Base-by-base conservation (phyloP, 495 filamentous ascomycete genomes). In the Penicillium parvum region DNA sequence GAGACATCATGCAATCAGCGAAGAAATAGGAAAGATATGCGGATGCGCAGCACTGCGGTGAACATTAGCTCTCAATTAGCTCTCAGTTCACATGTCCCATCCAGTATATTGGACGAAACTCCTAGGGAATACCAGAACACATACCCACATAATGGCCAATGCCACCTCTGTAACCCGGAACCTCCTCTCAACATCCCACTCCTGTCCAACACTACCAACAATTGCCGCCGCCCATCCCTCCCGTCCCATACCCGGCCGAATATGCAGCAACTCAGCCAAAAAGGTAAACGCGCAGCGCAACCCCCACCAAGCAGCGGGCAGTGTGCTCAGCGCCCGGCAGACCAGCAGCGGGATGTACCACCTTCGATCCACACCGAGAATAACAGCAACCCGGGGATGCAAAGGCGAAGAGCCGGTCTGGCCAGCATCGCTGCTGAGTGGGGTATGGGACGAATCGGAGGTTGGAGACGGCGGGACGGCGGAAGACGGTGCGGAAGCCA, bases 1-100 rank as follows among this genome's bases (percentile, higher is more conserved):
- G 81, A 49, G 84, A 89, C 88, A 95, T 95, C 57, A 92, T 82
- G 65, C 86, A 88, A 67, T 95, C 87, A 45, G 86, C 89, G 65
- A 92, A 91, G 66, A 89, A 85, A 64, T 90, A 92, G 42, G 85
- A 88, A 59, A 92, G 77, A 65, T 90, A 90, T 36, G 82, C 88
- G 27, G 86, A 88, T 62, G 85, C 82, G 60, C 73, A 77, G 72
- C 87, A 90, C 88, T 90, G 40, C 7, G 22, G 21, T 26, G 12
- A 14, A 34, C 5, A 16, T 52, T 30, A 51, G 50, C 33, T 17
- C 10, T 14, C 10, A 29, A 7, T n/a, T n/a, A 30, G 0, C 28
- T 7, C 12, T 30, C n/a, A 30, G 16, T 30, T 15, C 5, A 30
- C 5, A 29, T 14, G n/a, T 15, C 11, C 28, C n/a, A 1, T 5